Conservation (phyloP, 495 filamentous ascomycete species). For the Penicillium cinerascens region DNA sequence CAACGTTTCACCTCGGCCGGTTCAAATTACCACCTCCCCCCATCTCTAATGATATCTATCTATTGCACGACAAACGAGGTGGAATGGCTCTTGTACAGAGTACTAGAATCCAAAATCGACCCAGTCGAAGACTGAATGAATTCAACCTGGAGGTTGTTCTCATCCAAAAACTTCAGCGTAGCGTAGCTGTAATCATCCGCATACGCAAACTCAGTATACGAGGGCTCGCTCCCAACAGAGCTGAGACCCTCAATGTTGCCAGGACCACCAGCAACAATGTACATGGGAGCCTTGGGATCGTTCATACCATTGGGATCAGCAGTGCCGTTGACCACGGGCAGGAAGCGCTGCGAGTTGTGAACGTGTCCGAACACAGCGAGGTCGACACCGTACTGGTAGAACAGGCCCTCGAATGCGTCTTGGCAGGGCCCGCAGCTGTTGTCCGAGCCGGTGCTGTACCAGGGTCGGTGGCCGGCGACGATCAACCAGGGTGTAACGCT, state of each 20-base stretch:
- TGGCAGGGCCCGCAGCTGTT: constrained; percentile 50
- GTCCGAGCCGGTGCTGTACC: constrained; percentile 47
- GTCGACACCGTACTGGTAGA: constrained; percentile 60
- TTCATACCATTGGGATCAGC: constrained; percentile 46
- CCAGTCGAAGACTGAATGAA: constrained; percentile 50
- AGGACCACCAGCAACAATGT: constrained; percentile 48
- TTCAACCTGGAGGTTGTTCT: constrained; percentile 33
- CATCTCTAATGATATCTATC: not conserved
- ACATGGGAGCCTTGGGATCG: constrained; percentile 54
- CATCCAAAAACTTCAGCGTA: constrained; percentile 32
- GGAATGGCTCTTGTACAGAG: constrained; percentile 50
- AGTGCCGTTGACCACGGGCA: constrained; percentile 39
- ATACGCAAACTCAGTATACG: constrained; percentile 53
- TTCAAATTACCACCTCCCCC: not conserved
- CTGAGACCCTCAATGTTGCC: constrained; percentile 47
- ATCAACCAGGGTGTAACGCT: constrained; percentile 54
- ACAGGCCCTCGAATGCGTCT: constrained; percentile 53
- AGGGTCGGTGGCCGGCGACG: constrained; percentile 58
- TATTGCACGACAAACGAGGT: constrained; percentile 50
- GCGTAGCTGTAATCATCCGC: constrained; percentile 54
- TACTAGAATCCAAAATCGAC: constrained; percentile 47
- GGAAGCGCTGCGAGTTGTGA: constrained; percentile 53
- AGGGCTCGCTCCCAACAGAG: constrained; percentile 35
- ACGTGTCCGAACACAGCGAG: constrained; percentile 59
- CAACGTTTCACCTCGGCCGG: not conserved